phyloP scores from a whole-genome alignment of 495 filamentous ascomycete genomes.

The Stereocaulon alpinum region DNA sequence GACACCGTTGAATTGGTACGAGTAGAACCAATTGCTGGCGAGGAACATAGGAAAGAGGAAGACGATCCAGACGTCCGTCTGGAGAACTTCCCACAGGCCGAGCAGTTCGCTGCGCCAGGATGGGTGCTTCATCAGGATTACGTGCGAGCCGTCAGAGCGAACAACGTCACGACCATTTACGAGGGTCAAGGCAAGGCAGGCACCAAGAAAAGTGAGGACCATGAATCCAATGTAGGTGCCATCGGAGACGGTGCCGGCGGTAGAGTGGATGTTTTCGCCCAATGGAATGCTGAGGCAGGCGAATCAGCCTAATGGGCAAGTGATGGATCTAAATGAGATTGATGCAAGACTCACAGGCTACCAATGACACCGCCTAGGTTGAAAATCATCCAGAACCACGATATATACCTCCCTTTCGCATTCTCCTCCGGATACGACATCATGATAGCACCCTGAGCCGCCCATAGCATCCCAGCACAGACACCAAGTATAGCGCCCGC shows the following conservation, averaged over 20 bases:
- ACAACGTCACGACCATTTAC: conserved; percentile 57
- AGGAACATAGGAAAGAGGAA: conserved; percentile 44
- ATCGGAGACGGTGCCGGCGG: conserved; percentile 33
- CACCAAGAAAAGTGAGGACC: conserved; percentile 41
- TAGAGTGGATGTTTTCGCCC: conserved; percentile 35
- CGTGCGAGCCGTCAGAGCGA: conserved; percentile 63
- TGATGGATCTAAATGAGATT: background rate
- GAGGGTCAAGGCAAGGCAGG: conserved; percentile 46
- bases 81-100: conserved; percentile 34
- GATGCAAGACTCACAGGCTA: conserved; percentile 31
- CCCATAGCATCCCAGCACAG: conserved; percentile 41
- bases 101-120: conserved; percentile 45
- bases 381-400: conserved; percentile 46
- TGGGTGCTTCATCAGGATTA: conserved; percentile 77
- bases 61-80: conserved; percentile 31
- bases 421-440: conserved; percentile 41
- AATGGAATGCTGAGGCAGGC: conserved; percentile 40
- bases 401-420: conserved; percentile 40
- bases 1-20: conserved; percentile 52
- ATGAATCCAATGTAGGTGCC: conserved; percentile 45
- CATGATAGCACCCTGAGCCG: conserved; percentile 44
- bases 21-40: conserved; percentile 73
- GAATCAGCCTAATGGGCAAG: background rate
- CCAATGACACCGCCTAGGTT: conserved; percentile 43
- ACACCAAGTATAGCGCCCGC: conserved; percentile 39